Conservation (phyloP, 345 rosid genomes). For the Eucalyptus marginata region DNA sequence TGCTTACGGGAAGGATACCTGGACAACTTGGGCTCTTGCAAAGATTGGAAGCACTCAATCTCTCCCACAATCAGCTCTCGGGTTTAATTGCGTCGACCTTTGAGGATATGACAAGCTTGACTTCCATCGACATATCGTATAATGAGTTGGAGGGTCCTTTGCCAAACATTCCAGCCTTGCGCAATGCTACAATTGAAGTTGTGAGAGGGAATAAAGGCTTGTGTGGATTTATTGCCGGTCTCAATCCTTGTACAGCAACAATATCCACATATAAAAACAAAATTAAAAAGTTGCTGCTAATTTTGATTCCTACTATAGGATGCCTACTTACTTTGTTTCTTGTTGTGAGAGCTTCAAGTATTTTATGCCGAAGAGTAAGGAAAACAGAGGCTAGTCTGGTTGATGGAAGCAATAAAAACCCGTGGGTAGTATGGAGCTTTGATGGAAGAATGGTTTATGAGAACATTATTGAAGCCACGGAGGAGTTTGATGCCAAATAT, state of each 20-base stretch:
- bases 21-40: background rate
- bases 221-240: constrained; percentile 1
- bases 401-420: background rate
- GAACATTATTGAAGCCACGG: constrained; percentile 4
- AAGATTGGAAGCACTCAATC: background rate
- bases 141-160: constrained; percentile 17
- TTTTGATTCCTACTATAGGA: background rate
- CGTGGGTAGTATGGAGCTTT: background rate
- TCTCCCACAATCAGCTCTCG: background rate
- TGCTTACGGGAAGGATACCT: background rate
- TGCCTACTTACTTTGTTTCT: background rate
- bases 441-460: constrained; percentile 3
- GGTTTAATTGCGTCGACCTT: background rate
- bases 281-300: background rate
- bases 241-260: background rate
- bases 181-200: background rate
- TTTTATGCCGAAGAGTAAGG: background rate
- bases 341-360: background rate
- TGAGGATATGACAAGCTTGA: background rate
- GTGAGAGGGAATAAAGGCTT: constrained; percentile 3
- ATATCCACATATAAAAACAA: background rate
- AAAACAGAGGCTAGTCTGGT: background rate
- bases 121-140: constrained; percentile 1
- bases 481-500: background rate
- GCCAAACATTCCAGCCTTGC: constrained; percentile 13